Percentiles rank a stretch among this genome's conserved stretches.
These are phyloP conservation scores for Phallus indusiatus DNA, from an alignment of 768 basidiomycete species.

Conservation along the genomic window DNA sequence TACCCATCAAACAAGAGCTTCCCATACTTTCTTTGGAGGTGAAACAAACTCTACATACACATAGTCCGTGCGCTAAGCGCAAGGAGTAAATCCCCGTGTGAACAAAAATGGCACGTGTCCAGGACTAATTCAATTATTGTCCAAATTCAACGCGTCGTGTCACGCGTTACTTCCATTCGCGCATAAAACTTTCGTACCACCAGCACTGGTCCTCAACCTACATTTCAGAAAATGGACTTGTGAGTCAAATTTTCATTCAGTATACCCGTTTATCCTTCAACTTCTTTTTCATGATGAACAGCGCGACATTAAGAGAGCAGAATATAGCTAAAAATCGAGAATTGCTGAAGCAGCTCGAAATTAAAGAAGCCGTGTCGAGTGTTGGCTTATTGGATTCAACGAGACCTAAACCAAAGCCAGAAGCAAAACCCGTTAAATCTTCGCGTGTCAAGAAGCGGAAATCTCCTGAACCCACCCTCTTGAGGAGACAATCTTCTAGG, in stretches of 20 bases:
- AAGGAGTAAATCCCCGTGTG: too few species aligned
- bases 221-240: not conserved
- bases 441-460: slow-evolving; percentile 47
- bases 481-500: slow-evolving; percentile 60
- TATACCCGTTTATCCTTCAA: not conserved
- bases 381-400: slow-evolving; percentile 31
- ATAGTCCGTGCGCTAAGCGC: too few species aligned
- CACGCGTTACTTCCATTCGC: not conserved
- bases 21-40: not conserved
- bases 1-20: not conserved
- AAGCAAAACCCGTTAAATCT: slow-evolving; percentile 55
- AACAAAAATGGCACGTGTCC: not conserved
- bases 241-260: not conserved
- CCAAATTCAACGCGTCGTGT: not conserved
- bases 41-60: too few species aligned
- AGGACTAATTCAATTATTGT: not conserved
- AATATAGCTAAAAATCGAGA: slow-evolving; percentile 77
- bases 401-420: slow-evolving; percentile 29
- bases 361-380: slow-evolving; percentile 43
- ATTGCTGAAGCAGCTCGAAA: slow-evolving; percentile 60
- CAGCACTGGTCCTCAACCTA: not conserved
- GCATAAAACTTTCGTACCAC: too few species aligned
- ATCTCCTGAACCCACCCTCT: slow-evolving; percentile 28
- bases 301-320: slow-evolving; percentile 41
- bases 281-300: not conserved